A percentile compares a stretch with the other conserved stretches of the same genome.
phyloP scores from a whole-genome alignment of 208 protist genomes.

The Trypanosoma congolense region DNA sequence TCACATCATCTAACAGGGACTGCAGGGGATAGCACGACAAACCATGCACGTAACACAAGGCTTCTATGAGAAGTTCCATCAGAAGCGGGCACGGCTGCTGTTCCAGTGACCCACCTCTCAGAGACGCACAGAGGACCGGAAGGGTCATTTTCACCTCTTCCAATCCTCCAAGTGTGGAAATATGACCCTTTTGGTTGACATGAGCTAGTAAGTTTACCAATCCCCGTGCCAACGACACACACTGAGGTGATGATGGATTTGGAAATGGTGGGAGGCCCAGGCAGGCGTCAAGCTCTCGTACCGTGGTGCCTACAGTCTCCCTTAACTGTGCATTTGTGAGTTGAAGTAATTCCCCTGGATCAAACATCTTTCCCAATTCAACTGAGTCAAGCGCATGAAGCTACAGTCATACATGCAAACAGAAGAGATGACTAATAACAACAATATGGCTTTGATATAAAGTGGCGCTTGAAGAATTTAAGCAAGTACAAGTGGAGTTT shows the following conservation, averaged over 20 bases:
- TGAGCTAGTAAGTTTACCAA: slow-evolving; percentile 16
- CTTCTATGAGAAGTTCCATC: slow-evolving; percentile 34
- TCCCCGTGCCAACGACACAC: slow-evolving; percentile 22
- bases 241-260: slow-evolving; percentile 18
- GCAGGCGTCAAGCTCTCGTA: slow-evolving; percentile 38
- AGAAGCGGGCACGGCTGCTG: slow-evolving; percentile 36
- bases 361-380: no score
- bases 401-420: not conserved
- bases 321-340: slow-evolving; percentile 9
- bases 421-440: no score
- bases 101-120: slow-evolving; percentile 43
- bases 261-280: slow-evolving; percentile 68
- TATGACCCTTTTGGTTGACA: slow-evolving; percentile 16
- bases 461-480: no score
- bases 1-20: slow-evolving; percentile 35
- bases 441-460: no score
- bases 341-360: no score
- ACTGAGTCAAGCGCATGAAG: no score
- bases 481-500: no score
- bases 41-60: slow-evolving; percentile 26
- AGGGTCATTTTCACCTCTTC: slow-evolving; percentile 57
- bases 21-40: slow-evolving; percentile 59
- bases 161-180: slow-evolving; percentile 20
- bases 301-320: slow-evolving; percentile 1
- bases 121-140: slow-evolving; percentile 63